Base-by-base conservation (phyloP, 257 asterid genomes). In the Lithospermum erythrorhizon region DNA sequence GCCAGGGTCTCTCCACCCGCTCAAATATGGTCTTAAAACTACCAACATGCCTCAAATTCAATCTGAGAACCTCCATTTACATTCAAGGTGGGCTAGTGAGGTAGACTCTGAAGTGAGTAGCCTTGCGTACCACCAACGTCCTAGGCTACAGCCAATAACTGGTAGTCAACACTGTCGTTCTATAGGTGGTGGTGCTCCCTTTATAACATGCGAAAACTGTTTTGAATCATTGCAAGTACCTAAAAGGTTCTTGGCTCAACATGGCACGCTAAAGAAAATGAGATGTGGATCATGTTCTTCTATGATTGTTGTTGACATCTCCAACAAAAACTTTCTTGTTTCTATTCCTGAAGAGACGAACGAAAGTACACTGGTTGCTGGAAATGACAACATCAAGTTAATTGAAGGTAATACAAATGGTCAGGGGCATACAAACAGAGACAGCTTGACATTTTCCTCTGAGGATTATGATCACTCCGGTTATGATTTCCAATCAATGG, bases 181-280 rank as follows among this genome's bases (percentile, higher is more conserved):
- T 6, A 22, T 91, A 20, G 94, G 83, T 20, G 86, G 95, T 21
- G 98, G 95, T 10, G 94, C 98, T 54, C 98, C 98, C 21, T 82
- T 91, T 70, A 21, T 91, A 58, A 62, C 85, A 7, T 91, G 98
- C 82, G 64, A 62, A 70, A 78, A 70, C 66, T 91, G 98, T 73
- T 80, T 73, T 45, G 84, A 79, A 86, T 37, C 86, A 67, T 74
- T 91, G 68, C 69, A 72, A 18, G 71, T 91, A 69, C 87, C 98
- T 37, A 82, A 76, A 81, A 80, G 75, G 66, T 62, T 68, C 58
- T 35, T 65, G 29, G 15, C 52, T 15, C 66, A 73, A 60, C 72
- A 68, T 56, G 70, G 61, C 57, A 68, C 19, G 30, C 68, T 59
- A 63, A 78, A 55, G 80, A 82, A 82, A 73, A 70, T 86, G 63